A percentile compares a stretch with the other conserved stretches of the same genome.
Conservation (phyloP, 2,329 filamentous ascomycete genomes). For the Dothidotthia symphoricarpi region DNA sequence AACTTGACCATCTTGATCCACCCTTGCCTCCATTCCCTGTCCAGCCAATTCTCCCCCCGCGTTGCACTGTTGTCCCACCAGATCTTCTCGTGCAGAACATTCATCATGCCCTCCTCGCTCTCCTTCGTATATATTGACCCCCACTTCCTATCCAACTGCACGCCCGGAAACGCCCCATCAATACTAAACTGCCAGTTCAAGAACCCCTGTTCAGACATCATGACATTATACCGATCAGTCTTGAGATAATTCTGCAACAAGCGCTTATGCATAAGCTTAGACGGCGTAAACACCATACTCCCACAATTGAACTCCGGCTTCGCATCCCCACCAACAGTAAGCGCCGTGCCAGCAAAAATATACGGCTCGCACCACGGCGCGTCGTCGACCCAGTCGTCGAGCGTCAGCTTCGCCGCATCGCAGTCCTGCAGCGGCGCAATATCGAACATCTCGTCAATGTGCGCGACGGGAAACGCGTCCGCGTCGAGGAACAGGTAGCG, state of each 20-base stretch:
- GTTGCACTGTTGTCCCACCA: slow-evolving; percentile 17
- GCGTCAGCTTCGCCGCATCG: slow-evolving; percentile 17
- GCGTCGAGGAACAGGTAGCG: slow-evolving; percentile 36
- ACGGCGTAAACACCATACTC: slow-evolving; percentile 34
- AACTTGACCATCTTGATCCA: slow-evolving; percentile 31
- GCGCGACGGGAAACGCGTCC: slow-evolving; percentile 33
- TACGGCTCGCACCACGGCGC: slow-evolving; percentile 29
- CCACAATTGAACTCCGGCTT: slow-evolving; percentile 34
- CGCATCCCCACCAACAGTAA: slow-evolving; percentile 12
- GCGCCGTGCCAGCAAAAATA: slow-evolving; percentile 30
- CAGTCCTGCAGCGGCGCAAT: slow-evolving; percentile 21
- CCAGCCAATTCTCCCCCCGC: slow-evolving; percentile 16
- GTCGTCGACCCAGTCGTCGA: slow-evolving; percentile 27
- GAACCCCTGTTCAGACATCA: slow-evolving; percentile 37
- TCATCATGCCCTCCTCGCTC: slow-evolving; percentile 25
- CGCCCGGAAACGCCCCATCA: slow-evolving; percentile 29
- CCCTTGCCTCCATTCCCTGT: slow-evolving; percentile 22
- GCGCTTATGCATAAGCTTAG: slow-evolving; percentile 28
- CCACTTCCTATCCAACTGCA: slow-evolving; percentile 25
- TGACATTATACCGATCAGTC: slow-evolving; percentile 28
- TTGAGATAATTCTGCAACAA: slow-evolving; percentile 37
- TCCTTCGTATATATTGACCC: slow-evolving; percentile 30
- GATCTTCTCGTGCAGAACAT: slow-evolving; percentile 40
- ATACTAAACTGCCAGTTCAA: slow-evolving; percentile 35
- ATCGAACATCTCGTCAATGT: slow-evolving; percentile 35